phyloP scores from a whole-genome alignment of 1,284 basidiomycete genomes.

The Moesziomyces antarcticus region DNA sequence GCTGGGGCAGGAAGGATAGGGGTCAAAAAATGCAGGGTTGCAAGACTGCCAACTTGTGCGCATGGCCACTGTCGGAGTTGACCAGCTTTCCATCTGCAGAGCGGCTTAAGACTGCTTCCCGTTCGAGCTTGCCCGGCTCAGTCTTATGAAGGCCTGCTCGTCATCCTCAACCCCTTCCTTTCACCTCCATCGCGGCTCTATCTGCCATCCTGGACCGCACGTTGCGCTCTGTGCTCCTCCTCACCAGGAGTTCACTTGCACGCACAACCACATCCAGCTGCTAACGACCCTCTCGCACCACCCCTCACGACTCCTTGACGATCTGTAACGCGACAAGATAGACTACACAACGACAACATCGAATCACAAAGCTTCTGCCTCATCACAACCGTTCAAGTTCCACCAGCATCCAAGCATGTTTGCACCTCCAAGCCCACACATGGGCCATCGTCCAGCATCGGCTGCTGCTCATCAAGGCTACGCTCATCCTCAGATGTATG shows the following conservation, averaged over 20 bases:
- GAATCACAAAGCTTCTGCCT: neutral
- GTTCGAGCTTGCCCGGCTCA: neutral
- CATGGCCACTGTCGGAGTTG: conserved; percentile 13
- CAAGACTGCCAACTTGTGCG: neutral
- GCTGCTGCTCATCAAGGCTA: conserved; percentile 28
- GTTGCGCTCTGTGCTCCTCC: conserved; percentile 6
- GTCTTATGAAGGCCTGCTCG: neutral
- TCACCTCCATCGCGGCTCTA: conserved; percentile 4
- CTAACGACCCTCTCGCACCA: neutral
- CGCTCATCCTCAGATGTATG: conserved; percentile 20
- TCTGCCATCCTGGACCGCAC: neutral
- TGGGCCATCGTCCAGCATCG: conserved; percentile 33
- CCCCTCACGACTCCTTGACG: conserved; percentile 5
- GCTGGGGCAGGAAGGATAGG: neutral
- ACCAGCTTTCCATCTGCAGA: conserved; percentile 14
- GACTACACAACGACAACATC: neutral
- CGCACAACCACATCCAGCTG: neutral
- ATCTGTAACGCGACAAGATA: conserved; percentile 9
- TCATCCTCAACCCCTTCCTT: conserved; percentile 2
- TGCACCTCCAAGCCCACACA: conserved; percentile 36
- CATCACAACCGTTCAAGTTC: neutral
- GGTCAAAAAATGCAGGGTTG: neutral
- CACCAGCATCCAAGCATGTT: conserved; percentile 28
- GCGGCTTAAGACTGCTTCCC: neutral
- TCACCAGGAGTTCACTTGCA: neutral